A percentile compares a stretch with the other conserved stretches of the same genome.
Evolutionary conservation across 768 basidiomycete species (phyloP).

Genomic region (Tricholoma sp.): DNA sequence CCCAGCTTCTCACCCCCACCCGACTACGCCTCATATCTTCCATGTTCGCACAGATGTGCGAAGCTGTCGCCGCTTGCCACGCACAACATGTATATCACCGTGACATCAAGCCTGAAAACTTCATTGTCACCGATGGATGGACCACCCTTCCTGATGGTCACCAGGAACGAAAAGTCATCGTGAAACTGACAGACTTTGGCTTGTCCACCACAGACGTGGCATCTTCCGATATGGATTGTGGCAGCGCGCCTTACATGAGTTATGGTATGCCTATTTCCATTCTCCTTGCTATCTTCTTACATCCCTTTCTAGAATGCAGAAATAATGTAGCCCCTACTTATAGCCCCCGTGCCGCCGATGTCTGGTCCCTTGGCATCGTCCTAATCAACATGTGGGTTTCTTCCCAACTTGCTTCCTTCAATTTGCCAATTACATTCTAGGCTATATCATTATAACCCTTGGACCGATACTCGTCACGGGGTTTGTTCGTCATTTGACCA

Average conservation of each 20-base stretch:
- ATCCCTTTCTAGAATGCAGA: slow-evolving; percentile 70
- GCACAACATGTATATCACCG: slow-evolving; percentile 88
- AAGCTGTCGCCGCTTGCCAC: slow-evolving; percentile 93
- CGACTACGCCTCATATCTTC: slow-evolving; percentile 90
- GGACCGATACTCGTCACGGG: slow-evolving; percentile 89
- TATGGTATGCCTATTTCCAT: slow-evolving; percentile 56
- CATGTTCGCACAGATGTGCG: slow-evolving; percentile 99
- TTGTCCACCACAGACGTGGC: slow-evolving; percentile 85
- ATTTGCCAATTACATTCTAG: slow-evolving; percentile 29
- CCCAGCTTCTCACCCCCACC: slow-evolving; percentile 78
- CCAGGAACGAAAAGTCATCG: slow-evolving; percentile 81
- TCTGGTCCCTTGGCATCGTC: slow-evolving; percentile 98
- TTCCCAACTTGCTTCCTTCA: slow-evolving; percentile 18
- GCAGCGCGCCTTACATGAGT: slow-evolving; percentile 98
- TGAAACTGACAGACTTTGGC: slow-evolving; percentile 97
- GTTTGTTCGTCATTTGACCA: slow-evolving; percentile 76
- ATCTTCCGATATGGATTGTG: slow-evolving; percentile 96
- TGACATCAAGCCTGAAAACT: slow-evolving; percentile 99
- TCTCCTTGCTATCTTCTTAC: slow-evolving; percentile 9
- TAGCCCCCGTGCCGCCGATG: slow-evolving; percentile 90
- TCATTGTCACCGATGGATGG: slow-evolving; percentile 87
- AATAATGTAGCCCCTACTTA: slow-evolving; percentile 96
- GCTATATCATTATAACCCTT: slow-evolving; percentile 98
- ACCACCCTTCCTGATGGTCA: slow-evolving; percentile 47
- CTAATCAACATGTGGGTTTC: slow-evolving; percentile 89